Evolutionary conservation across 129 eudicot species (phyloP).

Genomic region (Deinandra increscens): DNA sequence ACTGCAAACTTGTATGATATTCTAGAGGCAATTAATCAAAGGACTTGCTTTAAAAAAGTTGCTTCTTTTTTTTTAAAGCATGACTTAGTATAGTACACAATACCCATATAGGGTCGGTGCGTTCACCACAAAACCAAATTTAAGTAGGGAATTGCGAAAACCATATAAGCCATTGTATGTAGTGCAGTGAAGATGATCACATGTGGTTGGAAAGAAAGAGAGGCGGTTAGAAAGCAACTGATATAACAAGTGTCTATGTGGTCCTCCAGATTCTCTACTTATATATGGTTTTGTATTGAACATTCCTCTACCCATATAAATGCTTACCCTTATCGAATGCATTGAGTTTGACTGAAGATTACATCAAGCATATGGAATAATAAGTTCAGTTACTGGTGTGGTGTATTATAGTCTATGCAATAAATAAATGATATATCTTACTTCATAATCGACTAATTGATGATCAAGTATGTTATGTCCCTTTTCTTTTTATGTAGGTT

Average conservation of each 20-base stretch:
- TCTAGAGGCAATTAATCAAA: not conserved
- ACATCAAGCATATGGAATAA: not conserved
- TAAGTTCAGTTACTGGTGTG: not conserved
- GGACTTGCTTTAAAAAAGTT: not conserved
- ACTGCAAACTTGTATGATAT: not conserved
- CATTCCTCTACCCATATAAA: not conserved
- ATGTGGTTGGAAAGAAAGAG: not conserved
- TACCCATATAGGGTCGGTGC: not conserved
- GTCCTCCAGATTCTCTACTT: not conserved
- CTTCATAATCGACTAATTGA: not conserved
- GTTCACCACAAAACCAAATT: not conserved
- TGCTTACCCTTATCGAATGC: not conserved
- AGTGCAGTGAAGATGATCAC: not conserved
- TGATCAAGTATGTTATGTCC: not conserved
- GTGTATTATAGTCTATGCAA: not conserved
- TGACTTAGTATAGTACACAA: not conserved
- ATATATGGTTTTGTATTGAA: not conserved
- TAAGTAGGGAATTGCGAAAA: not conserved
- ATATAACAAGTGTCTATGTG: not conserved
- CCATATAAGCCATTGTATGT: not conserved
- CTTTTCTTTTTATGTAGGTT: constrained; percentile 28
- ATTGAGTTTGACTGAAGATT: constrained; percentile 5
- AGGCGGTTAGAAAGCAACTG: not conserved
- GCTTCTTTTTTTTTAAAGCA: not conserved
- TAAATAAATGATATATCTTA: not conserved